Conservation (phyloP, 2,329 filamentous ascomycete genomes). For the Aspergillus sp. region DNA sequence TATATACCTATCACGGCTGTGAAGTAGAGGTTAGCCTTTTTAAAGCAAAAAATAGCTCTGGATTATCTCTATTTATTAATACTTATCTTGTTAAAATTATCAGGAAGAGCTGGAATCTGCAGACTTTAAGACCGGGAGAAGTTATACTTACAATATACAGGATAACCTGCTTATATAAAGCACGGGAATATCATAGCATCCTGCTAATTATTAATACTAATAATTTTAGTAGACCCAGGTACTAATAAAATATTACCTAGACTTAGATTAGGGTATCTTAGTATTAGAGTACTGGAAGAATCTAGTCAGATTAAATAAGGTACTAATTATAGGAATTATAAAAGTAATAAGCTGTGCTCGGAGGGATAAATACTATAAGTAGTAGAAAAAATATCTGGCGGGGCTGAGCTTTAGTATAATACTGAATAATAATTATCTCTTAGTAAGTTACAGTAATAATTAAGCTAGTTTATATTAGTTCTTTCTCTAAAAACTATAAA, state of each 20-base stretch:
- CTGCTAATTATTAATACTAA: slow-evolving; percentile 30
- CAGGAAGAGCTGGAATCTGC: slow-evolving; percentile 27
- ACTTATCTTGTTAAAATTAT: slow-evolving; percentile 23
- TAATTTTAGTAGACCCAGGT: slow-evolving; percentile 25
- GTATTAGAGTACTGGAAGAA: slow-evolving; percentile 18
- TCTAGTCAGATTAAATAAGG: slow-evolving; percentile 17
- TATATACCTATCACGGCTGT: slow-evolving; percentile 27
- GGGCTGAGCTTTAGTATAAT: slow-evolving; percentile 26
- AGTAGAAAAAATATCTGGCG: slow-evolving; percentile 28
- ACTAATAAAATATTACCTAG: slow-evolving; percentile 26
- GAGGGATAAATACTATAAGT: slow-evolving; percentile 25
- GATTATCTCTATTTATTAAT: slow-evolving; percentile 22
- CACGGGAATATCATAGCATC: slow-evolving; percentile 25
- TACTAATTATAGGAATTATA: slow-evolving; percentile 24
- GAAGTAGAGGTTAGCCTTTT: slow-evolving; percentile 32
- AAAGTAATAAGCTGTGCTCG: slow-evolving; percentile 26
- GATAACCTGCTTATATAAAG: slow-evolving; percentile 29
- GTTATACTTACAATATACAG: slow-evolving; percentile 28
- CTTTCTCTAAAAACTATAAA: not conserved
- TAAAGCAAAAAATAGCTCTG: slow-evolving; percentile 20
- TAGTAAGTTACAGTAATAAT: slow-evolving; percentile 22
- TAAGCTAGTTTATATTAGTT: not conserved
- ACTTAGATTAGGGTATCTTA: slow-evolving; percentile 30
- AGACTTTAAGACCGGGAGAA: slow-evolving; percentile 24
- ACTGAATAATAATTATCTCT: slow-evolving; percentile 22